Evolutionary conservation across 345 rosid genomes (phyloP).

Genomic region (Arabis hirsuta): DNA sequence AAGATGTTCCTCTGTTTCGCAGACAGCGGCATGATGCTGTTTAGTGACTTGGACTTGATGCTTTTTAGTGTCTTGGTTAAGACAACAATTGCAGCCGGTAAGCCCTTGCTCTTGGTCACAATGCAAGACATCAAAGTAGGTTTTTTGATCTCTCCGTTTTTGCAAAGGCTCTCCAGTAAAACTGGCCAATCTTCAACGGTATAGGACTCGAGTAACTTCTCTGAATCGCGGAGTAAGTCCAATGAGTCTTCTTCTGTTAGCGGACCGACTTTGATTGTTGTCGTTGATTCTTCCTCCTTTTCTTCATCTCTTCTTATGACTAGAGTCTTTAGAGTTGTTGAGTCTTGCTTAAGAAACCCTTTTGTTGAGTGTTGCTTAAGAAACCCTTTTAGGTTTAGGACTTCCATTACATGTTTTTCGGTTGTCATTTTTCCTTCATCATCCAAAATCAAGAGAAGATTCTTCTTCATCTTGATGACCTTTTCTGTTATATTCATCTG

Average conservation of each 20-base stretch:
- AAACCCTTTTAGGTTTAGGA: neutral
- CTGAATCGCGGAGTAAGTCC: neutral
- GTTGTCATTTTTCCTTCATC: constrained; percentile 39
- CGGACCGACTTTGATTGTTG: constrained; percentile 27
- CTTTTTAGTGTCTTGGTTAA: constrained; percentile 38
- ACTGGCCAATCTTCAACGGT: constrained; percentile 12
- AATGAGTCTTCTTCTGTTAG: constrained; percentile 27
- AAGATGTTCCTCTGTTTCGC: constrained; percentile 22
- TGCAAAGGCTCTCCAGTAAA: constrained; percentile 17
- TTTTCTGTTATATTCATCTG: neutral
- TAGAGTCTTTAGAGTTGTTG: constrained; percentile 16
- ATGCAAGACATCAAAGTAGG: constrained; percentile 37
- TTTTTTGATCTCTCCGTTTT: constrained; percentile 3
- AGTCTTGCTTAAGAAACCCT: neutral
- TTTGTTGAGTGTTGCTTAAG: neutral
- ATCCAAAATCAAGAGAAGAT: constrained; percentile 55
- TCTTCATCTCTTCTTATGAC: constrained; percentile 35
- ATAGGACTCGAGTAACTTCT: neutral
- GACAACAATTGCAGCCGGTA: constrained; percentile 51
- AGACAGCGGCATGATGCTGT: constrained; percentile 22
- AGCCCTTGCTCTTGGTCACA: constrained; percentile 22
- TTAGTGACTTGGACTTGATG: constrained; percentile 28
- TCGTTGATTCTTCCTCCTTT: neutral
- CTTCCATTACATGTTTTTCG: neutral
- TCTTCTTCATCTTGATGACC: constrained; percentile 1